Conservation (phyloP, 202 grass and related monocot genomes). For the Sporobolus alterniflorus region DNA sequence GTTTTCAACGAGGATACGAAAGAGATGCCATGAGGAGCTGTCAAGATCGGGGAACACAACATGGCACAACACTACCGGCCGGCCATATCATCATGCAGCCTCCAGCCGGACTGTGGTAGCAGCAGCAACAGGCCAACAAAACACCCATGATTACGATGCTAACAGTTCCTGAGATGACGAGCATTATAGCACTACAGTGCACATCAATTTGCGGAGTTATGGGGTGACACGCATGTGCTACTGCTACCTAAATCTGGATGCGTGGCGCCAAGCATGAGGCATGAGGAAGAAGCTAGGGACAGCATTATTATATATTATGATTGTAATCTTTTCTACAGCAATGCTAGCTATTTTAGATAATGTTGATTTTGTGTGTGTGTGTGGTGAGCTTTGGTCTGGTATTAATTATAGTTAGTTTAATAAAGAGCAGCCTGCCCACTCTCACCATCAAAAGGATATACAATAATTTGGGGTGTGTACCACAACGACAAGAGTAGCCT, state of each 20-base stretch:
- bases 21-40: too few relatives aligned
- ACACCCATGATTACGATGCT: neutral
- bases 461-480: too few relatives aligned
- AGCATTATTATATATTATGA: neutral
- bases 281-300: neutral
- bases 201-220: constrained; percentile 23
- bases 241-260: neutral
- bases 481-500: too few relatives aligned
- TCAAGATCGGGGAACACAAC: too few relatives aligned
- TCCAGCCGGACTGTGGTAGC: too few relatives aligned
- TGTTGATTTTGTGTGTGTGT: neutral
- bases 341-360: neutral
- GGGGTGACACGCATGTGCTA: constrained; percentile 21
- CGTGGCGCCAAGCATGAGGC: neutral
- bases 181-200: neutral
- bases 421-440: too few relatives aligned
- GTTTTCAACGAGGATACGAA: too few relatives aligned
- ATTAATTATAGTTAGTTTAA: too few relatives aligned
- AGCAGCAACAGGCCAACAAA: too few relatives aligned
- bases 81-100: too few relatives aligned
- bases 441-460: too few relatives aligned
- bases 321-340: neutral
- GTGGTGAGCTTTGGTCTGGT: neutral
- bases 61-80: too few relatives aligned
- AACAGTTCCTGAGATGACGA: neutral